These are phyloP conservation scores for Immersiporthe knoxdaviesiana DNA, from an alignment of 2,329 filamentous ascomycete species.

Conservation along the genomic window DNA sequence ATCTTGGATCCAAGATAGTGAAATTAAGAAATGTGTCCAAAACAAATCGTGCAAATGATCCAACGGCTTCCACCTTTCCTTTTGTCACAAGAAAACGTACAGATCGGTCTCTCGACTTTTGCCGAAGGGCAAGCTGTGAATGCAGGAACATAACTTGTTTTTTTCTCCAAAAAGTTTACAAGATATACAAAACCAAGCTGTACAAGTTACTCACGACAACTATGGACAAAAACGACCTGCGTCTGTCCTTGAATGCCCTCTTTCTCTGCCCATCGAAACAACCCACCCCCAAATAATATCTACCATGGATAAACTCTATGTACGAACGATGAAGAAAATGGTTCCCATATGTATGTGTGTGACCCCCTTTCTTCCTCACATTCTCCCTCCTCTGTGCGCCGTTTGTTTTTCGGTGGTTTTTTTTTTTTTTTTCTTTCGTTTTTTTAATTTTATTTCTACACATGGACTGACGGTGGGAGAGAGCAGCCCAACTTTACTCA, in stretches of 20 bases:
- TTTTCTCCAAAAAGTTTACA: background rate
- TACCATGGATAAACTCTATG: background rate
- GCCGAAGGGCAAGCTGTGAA: background rate
- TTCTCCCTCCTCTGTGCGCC: background rate
- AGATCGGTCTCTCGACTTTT: background rate
- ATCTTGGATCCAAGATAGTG: background rate
- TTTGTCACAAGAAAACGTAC: background rate
- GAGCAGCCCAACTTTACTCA: conserved; percentile 7
- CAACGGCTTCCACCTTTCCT: background rate
- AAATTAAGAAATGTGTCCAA: too few relatives aligned
- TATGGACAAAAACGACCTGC: background rate
- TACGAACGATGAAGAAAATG: background rate
- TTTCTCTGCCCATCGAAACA: background rate
- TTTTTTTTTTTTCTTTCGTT: too few relatives aligned
- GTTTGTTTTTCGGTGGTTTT: too few relatives aligned
- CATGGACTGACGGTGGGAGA: background rate
- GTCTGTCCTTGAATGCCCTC: background rate
- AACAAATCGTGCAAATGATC: background rate
- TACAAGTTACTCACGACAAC: background rate
- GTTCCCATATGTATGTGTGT: background rate
- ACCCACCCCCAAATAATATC: background rate
- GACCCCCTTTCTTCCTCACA: background rate
- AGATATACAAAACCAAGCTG: background rate
- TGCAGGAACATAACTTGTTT: background rate
- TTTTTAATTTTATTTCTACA: background rate